Evolutionary conservation across 208 protist species (phyloP).

Genomic region (Trichomonas gallinae): DNA sequence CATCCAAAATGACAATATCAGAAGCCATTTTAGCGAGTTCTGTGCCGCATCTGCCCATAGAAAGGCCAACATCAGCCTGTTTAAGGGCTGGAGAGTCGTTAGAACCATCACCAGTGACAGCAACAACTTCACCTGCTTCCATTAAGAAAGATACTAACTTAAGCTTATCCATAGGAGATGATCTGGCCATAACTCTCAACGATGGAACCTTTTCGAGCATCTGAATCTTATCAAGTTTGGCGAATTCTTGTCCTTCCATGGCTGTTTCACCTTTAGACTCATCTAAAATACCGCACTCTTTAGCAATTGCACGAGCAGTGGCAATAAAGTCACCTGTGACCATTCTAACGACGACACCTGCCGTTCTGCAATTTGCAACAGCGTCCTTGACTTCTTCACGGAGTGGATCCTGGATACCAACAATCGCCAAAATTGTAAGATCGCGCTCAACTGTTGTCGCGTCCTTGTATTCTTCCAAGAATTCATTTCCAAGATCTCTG

Average conservation of each 20-base stretch:
- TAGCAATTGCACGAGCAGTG: constrained; percentile 56
- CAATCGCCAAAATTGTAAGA: not conserved
- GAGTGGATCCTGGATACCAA: constrained; percentile 31
- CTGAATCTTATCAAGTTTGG: not conserved
- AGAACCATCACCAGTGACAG: constrained; percentile 60
- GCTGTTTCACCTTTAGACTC: not conserved
- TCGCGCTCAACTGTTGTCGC: not conserved
- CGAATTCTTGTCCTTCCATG: not conserved
- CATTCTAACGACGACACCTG: constrained; percentile 70
- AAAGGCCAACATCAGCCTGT: constrained; percentile 43
- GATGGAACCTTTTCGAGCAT: not conserved
- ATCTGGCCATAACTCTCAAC: constrained; percentile 23
- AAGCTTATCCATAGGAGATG: constrained; percentile 22
- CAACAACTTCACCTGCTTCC: constrained; percentile 21
- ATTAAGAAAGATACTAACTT: constrained; percentile 16
- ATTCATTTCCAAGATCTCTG: not conserved
- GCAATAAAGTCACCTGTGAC: constrained; percentile 63
- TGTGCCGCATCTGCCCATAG: constrained; percentile 22
- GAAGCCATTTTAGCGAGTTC: constrained; percentile 27
- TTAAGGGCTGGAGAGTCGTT: constrained; percentile 87
- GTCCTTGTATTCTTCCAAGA: not conserved
- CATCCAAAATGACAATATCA: constrained; percentile 30
- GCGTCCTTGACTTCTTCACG: constrained; percentile 41
- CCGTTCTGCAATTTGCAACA: constrained; percentile 45
- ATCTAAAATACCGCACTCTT: constrained; percentile 38